phyloP scores from a whole-genome alignment of 176 grass and related monocot species.

The Oryza longistaminata region DNA sequence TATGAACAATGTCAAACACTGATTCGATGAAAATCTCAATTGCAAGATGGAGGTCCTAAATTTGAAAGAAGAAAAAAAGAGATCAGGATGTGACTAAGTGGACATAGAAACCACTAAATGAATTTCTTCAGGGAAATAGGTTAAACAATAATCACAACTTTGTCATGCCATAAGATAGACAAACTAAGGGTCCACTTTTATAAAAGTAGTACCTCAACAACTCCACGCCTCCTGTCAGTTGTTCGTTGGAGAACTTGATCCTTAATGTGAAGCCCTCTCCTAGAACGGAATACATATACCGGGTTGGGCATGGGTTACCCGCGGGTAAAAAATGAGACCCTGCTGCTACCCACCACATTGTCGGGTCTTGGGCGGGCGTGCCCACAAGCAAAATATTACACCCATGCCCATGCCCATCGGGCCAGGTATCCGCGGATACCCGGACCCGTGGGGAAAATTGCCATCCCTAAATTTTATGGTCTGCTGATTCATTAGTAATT shows the following conservation, averaged over 20 bases:
- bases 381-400: too few relatives aligned
- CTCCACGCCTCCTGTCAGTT: conserved; percentile 87
- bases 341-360: too few relatives aligned
- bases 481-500: not conserved
- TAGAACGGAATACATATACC: conserved; percentile 29
- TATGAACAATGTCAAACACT: conserved; percentile 78
- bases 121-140: conserved; percentile 5
- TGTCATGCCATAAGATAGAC: not conserved
- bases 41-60: conserved; percentile 88
- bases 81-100: not conserved
- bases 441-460: too few relatives aligned
- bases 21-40: conserved; percentile 98
- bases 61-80: not conserved
- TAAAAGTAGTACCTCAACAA: conserved; percentile 73
- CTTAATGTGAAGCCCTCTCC: conserved; percentile 60
- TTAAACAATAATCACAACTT: conserved; percentile 3
- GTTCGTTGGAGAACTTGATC: conserved; percentile 77
- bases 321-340: too few relatives aligned
- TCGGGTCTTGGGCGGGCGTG: too few relatives aligned
- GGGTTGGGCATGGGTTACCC: too few relatives aligned
- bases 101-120: conserved; percentile 10
- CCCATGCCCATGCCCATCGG: too few relatives aligned
- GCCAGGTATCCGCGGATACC: too few relatives aligned
- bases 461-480: not conserved
- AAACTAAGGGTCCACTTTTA: not conserved